Evolutionary conservation across 305 asterid genomes (phyloP), one percentile per base, ranked within the genome.

Genomic region (Rubia tinctorum): DNA sequence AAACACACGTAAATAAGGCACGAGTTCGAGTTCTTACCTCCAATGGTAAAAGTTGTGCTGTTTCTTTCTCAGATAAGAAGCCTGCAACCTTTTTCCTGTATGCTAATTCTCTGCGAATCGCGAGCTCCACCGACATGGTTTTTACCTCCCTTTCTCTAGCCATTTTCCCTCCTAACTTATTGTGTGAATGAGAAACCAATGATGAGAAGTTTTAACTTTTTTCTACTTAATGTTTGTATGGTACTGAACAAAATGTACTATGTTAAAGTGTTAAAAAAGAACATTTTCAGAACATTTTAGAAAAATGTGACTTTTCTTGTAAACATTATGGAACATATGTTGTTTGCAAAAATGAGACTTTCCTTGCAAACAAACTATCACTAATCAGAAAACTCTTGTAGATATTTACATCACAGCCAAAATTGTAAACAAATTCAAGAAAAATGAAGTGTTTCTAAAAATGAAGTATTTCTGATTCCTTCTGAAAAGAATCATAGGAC

Each of bases 111-210:
- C 71, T 79, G 68, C 71, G 69, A 63, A 71, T 64, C 15, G 73
- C 82, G 53, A 70, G 79, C 72, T 72, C 77, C 22, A 76, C 60
- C 0, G 83, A 49, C 61, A 64, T 71, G 39, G 63, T 25, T 40
- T 74, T 71, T 44, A 71, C 56, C 62, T 45, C 62, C 75, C 72
- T 77, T 59, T 74, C 78, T 56, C 62, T 76, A 58, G 60, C 79
- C 91, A 87, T 87, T 77, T 39, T 45, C 59, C 34, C 69, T 39
- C 66, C 17, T n/a, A 40, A 70, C 20, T 62, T n/a, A 30, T n/a
- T 25, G 40, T 60, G 66, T 60, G 40, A 25, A 14, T 14, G 68
- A 34, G 22, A 34, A 63, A 63, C 7, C 66, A 10, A 47, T 55
- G 63, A 22, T 1, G 30, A 22, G 34, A 15, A 39, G 42, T 39